phyloP scores from a whole-genome alignment of 2,329 filamentous ascomycete genomes.

The Cordyceps tenuipes region DNA sequence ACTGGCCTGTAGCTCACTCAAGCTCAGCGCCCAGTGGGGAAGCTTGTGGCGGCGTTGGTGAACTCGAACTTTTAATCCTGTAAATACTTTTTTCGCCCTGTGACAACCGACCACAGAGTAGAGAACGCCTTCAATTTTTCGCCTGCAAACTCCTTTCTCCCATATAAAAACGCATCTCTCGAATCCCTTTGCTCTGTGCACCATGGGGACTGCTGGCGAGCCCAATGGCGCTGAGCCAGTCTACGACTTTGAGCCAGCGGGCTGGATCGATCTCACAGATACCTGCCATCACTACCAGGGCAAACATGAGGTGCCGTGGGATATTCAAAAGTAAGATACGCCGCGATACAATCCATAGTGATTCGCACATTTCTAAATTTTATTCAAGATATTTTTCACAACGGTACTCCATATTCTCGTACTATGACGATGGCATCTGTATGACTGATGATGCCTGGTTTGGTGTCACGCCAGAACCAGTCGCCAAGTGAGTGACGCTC shows the following conservation, averaged over 20 bases:
- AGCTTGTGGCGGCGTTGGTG: constrained; percentile 1
- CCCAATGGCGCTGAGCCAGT: not conserved
- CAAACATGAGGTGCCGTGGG: constrained; percentile 64
- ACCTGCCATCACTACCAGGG: constrained; percentile 68
- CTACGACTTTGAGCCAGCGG: constrained; percentile 33
- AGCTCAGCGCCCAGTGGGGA: not conserved
- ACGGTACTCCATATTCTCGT: constrained; percentile 76
- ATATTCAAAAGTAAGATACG: constrained; percentile 65
- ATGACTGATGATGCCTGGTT: constrained; percentile 96
- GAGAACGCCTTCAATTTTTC: not conserved
- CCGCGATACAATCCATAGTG: too few relatives aligned
- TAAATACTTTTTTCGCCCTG: not conserved
- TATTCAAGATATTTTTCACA: constrained; percentile 75
- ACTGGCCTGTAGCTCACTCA: constrained; percentile 5
- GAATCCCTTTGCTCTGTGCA: not conserved
- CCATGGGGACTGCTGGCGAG: not conserved
- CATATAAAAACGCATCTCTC: not conserved
- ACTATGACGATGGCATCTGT: constrained; percentile 79
- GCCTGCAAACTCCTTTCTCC: not conserved
- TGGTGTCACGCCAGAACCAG: constrained; percentile 86
- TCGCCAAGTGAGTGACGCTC: constrained; percentile 59
- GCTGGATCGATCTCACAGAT: constrained; percentile 45
- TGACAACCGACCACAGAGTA: not conserved
- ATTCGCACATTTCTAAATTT: not conserved
- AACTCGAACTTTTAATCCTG: constrained; percentile 5